Base-by-base conservation (phyloP, 2,329 filamentous ascomycete species). In the Trichoderma sp. region DNA sequence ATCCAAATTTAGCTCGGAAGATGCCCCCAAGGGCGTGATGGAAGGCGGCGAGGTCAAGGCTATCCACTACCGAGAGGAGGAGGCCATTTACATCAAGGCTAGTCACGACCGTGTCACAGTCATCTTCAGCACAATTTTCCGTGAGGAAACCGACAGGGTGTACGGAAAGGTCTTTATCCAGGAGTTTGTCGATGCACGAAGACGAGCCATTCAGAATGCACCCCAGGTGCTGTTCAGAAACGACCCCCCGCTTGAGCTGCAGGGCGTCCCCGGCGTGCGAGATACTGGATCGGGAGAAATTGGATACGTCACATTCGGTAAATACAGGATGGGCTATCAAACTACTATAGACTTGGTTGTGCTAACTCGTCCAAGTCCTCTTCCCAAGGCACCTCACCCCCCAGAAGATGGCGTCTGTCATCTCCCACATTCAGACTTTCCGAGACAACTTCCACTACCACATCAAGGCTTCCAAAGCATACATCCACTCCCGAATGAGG, bases 401-500 rank as follows among this genome's bases (percentile, higher is more conserved):
- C 15, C 94, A 98, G 82, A 90, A 94, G 80, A 93, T 97, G 85
- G 92, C 93, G 73, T 95, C 98, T 76, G 95, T 97, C 80, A 99
- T 99, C 77, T 98, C 95, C 65, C 97, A 99, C 82, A 98, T 99
- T 78, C 97, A 99, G 84, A 99, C 96, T 15, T 99, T 99, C 93
- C 93, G 96, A 76, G 96, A 99, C 81, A 99, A 99, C 84, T 99
- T 99, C 87, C 96, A 99, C 83, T 99, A 99, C 82, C 96, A 99
- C 83, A 99, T 99, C 84, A 99, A 99, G 85, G 97, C 96, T 34
- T 98, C 95, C 74, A 99, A 99, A 87, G 96, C 97, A 68, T 99
- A 98, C 80, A 99, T 99, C 75, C 96, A 99, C 87, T 97, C 95
- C 39, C 90, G 97, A 79, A 99, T 99, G 96, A 91, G 96, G 80